phyloP scores from a whole-genome alignment of 176 grass and related monocot genomes.

The Carex parvula region DNA sequence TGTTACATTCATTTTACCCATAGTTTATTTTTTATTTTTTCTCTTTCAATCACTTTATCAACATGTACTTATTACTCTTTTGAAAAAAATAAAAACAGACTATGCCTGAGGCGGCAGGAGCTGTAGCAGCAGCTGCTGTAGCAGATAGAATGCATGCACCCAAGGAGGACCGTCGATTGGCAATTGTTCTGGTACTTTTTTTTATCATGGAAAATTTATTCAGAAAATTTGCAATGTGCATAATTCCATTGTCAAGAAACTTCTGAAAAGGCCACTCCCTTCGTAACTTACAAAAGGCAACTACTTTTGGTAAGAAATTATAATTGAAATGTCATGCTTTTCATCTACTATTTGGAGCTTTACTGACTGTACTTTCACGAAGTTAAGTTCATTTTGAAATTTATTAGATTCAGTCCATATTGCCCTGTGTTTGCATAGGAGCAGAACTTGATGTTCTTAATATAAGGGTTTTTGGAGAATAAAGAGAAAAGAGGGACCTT shows the following conservation, averaged over 20 bases:
- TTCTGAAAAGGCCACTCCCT: neutral
- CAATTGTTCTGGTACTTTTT: conserved; percentile 82
- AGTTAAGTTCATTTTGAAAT: neutral
- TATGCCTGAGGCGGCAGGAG: conserved; percentile 97
- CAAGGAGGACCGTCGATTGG: conserved; percentile 80
- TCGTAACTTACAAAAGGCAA: neutral
- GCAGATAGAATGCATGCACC: conserved; percentile 86
- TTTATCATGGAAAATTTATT: neutral
- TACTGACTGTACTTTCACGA: neutral
- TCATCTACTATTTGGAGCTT: neutral
- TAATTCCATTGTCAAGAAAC: neutral
- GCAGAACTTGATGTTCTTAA: neutral
- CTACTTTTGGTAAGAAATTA: neutral
- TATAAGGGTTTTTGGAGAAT: neutral
- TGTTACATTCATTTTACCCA: neutral
- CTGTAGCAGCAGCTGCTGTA: conserved; percentile 94
- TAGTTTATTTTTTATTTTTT: neutral
- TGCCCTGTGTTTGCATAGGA: neutral
- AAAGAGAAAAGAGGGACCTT: neutral
- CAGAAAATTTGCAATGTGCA: neutral
- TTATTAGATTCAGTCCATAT: neutral
- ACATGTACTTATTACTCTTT: conserved; percentile 11
- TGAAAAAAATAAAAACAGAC: conserved; percentile 42
- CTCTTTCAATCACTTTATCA: neutral
- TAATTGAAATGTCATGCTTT: neutral